These are phyloP conservation scores for Primulina eburnea DNA, from an alignment of 257 asterid genomes.

Conservation along the genomic window DNA sequence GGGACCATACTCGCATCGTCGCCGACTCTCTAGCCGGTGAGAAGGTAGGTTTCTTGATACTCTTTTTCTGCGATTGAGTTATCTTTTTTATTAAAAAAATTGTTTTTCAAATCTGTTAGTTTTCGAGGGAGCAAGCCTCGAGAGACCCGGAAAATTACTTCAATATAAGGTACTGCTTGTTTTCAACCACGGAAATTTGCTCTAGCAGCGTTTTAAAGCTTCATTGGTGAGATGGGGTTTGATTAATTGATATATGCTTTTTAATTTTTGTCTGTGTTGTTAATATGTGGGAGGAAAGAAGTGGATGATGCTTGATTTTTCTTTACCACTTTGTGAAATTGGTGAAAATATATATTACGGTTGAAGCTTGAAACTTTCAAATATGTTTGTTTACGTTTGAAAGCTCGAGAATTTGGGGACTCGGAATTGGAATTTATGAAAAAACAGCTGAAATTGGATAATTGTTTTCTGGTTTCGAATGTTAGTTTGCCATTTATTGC, in stretches of 20 bases:
- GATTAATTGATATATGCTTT: background rate
- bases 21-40: constrained; percentile 92
- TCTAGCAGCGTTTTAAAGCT: constrained; percentile 12
- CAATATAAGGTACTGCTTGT: constrained; percentile 70
- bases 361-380: background rate
- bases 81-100: background rate
- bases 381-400: background rate
- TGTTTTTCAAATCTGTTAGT: constrained; percentile 41
- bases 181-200: constrained; percentile 10
- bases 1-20: constrained; percentile 46
- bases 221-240: constrained; percentile 14
- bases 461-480: background rate
- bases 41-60: constrained; percentile 42
- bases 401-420: background rate
- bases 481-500: constrained; percentile 8
- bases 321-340: background rate
- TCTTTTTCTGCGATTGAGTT: background rate
- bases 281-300: background rate
- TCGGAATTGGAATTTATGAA: background rate
- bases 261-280: background rate
- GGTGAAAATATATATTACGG: background rate
- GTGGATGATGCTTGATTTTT: background rate
- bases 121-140: constrained; percentile 88
- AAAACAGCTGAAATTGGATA: background rate
- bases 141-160: constrained; percentile 95